Evolutionary conservation across 2,329 filamentous ascomycete species (phyloP).

Genomic region (Penicillium sp.): DNA sequence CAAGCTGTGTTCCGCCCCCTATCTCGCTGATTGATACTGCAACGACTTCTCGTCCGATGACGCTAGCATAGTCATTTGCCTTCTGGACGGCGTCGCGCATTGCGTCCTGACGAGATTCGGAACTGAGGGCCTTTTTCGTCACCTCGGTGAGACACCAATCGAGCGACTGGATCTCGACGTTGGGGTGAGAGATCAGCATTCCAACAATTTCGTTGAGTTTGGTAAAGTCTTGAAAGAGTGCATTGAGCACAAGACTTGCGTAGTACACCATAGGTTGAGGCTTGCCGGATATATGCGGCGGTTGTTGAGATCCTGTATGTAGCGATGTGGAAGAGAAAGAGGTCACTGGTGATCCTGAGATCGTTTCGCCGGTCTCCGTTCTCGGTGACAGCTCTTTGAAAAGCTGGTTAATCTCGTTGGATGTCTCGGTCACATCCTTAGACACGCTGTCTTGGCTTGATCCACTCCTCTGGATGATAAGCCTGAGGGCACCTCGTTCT

Average conservation of each 20-base stretch:
- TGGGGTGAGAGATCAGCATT: constrained; percentile 14
- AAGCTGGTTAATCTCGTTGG: constrained; percentile 9
- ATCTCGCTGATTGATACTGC: constrained; percentile 11
- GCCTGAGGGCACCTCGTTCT: constrained; percentile 13
- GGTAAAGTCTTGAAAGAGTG: constrained; percentile 26
- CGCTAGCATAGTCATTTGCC: constrained; percentile 21
- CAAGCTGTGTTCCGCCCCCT: background rate
- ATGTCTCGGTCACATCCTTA: constrained; percentile 8
- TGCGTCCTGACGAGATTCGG: constrained; percentile 20
- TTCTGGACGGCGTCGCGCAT: constrained; percentile 24
- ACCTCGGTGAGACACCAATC: constrained; percentile 25
- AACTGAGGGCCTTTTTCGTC: constrained; percentile 17
- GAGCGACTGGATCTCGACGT: constrained; percentile 22
- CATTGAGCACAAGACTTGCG: constrained; percentile 16
- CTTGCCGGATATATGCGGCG: background rate
- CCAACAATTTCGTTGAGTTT: constrained; percentile 19
- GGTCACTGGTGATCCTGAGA: constrained; percentile 20
- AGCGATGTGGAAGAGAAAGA: constrained; percentile 16
- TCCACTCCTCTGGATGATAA: constrained; percentile 10
- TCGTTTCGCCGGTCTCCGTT: constrained; percentile 1
- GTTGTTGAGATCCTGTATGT: constrained; percentile 3
- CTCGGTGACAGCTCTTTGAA: constrained; percentile 15
- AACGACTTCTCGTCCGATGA: constrained; percentile 18
- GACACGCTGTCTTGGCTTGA: constrained; percentile 8
- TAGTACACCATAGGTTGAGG: background rate